Conservation (phyloP, 208 protist species). For the Acanthamoeba triangularis region DNA sequence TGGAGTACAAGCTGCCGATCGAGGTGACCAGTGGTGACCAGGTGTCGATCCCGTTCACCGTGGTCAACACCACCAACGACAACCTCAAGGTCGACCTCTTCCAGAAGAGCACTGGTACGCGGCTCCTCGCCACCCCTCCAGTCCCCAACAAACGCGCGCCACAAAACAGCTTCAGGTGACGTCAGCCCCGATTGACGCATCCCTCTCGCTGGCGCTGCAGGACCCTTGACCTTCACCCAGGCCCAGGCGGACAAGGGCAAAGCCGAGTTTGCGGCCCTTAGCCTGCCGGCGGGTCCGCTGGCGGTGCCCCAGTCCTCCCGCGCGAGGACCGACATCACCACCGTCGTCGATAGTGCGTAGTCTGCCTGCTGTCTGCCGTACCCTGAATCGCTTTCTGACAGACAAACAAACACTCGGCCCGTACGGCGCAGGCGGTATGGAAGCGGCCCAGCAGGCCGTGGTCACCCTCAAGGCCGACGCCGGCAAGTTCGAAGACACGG, state of each 20-base stretch:
- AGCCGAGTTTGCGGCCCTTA: background rate
- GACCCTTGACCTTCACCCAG: background rate
- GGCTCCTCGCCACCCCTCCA: background rate
- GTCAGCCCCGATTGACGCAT: no score
- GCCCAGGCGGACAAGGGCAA: background rate
- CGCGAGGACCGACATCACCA: background rate
- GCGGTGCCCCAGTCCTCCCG: background rate
- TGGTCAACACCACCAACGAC: background rate
- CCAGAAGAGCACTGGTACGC: background rate
- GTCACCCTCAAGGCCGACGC: constrained; percentile 50
- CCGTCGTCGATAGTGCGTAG: background rate
- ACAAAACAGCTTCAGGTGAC: no score
- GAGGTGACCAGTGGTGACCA: constrained; percentile 31
- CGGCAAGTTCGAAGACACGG: background rate
- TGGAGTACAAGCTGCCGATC: constrained; percentile 73
- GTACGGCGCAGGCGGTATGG: background rate
- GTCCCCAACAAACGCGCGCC: no score
- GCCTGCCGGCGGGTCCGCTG: background rate
- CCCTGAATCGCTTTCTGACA: background rate
- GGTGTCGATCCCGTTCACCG: background rate
- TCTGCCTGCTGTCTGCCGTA: no score
- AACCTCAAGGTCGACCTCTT: background rate
- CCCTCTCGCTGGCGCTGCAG: background rate
- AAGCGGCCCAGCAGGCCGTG: background rate
- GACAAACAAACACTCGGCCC: background rate